Base-by-base conservation (phyloP, 495 filamentous ascomycete species). In the Stereocaulon alpinum region DNA sequence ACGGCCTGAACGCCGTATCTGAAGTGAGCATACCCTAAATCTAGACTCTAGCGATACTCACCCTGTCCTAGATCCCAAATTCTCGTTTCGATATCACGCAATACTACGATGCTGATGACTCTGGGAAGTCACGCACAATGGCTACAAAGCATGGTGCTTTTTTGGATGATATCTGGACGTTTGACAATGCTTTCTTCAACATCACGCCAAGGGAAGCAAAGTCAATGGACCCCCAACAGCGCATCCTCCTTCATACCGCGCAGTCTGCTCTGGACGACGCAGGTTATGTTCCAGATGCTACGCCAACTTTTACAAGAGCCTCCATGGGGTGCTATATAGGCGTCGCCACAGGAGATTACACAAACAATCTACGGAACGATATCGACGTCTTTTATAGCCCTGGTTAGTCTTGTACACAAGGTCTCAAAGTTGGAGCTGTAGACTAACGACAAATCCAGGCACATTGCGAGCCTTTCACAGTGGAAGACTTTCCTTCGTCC, bases 321-420 rank as follows among this genome's bases (percentile, higher is more conserved):
- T 80, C 88, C 9, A 85, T 93, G 53, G 91, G 89, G 37, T 89
- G 86, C 29, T 94, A 92, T 70, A 91, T 92, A 65, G 91, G 91
- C 42, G 85, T 89, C 72, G 91, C 90, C 3, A 91, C 86, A 58
- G 87, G 92, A 55, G 91, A 96, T 62, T 95, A 88, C 76, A 83
- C 85, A 71, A 91, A 95, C 62, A 73, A 62, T 70, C 70, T 60
- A 71, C 45, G 48, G 20, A 29, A 62, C 42, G 55, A 54, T 6
- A 62, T 58, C 24, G 60, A 62, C 37, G 55, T 45, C 5, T 62
- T 41, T 12, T 62, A 58, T 9, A 62, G 56, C 30, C 37, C 61
- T n/a, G 61, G 86, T 92, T 32, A 11, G 20, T 55, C 34, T 11
- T 27, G 30, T 47, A 7, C 42, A 7, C 18, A 24, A 24, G 24